Base-by-base conservation (phyloP, 345 rosid species). In the Syzygium grande region DNA sequence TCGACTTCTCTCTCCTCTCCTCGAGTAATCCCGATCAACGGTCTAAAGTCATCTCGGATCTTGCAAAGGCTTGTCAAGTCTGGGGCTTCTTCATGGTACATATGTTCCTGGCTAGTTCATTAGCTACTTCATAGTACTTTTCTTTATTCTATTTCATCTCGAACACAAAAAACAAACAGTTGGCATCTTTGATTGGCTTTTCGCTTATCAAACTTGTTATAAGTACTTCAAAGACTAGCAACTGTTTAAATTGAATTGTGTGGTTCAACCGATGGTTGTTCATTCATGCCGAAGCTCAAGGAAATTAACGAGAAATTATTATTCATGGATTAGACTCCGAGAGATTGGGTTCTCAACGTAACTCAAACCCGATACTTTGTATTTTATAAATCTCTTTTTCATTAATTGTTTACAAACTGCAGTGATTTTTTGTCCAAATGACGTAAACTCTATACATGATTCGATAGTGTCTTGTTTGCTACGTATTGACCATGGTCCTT, bases 1-100 rank as follows among this genome's bases (percentile, higher is more conserved):
- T 94, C n/a, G 94, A 93, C 86, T 94, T 87, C 87, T 92, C 95
- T 55, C 89, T 92, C 53, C 92, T 94, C 29, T 59, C 85, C 61
- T 92, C 94, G 15, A 85, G 16, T 30, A 12, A 30, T 84, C 93
- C 91, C 4, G 68, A 87, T 19, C 90, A 89, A 78, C 89, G 93
- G 15, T 91, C 90, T 84, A 87, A 90, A 83, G 73, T 56, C 80
- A 52, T 93, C 89, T 90, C 59, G 6, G 90, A 92, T 9, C 90
- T 94, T 19, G 93, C 91, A 84, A 89, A 88, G 77, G 96, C 95
- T 73, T 94, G 96, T 46, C 87, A 86, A 25, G 94, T 91, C 13
- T 94, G 93, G 96, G 95, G 95, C 34, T 92, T 94, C 91, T 94
- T 94, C 90, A 86, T 87, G 94, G 95, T 92, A 89, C 27, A 19